phyloP scores from a whole-genome alignment of 176 grass and related monocot genomes.

The Elaeis guineensis region DNA sequence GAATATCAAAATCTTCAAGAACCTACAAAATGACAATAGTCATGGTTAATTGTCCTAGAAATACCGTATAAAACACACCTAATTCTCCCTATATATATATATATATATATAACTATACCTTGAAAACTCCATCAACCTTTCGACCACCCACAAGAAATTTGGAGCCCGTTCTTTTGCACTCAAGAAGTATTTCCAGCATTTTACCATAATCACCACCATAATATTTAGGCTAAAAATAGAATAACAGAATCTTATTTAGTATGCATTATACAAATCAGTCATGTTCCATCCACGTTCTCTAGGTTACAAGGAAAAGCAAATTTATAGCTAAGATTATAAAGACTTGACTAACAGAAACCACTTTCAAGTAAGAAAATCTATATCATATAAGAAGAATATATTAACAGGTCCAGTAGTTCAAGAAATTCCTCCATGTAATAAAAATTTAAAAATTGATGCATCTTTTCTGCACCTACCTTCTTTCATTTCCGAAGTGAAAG shows the following conservation, averaged over 20 bases:
- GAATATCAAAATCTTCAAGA: constrained; percentile 78
- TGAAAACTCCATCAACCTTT: constrained; percentile 83
- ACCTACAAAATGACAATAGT: constrained; percentile 33
- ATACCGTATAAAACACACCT: not conserved
- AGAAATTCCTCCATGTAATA: too few species aligned
- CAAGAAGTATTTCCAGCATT: constrained; percentile 87
- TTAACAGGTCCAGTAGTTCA: too few species aligned
- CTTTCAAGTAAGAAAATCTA: too few species aligned
- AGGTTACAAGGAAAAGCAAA: too few species aligned
- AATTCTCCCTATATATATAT: not conserved
- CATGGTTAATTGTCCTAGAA: not conserved
- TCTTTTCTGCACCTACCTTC: too few species aligned
- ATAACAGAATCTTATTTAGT: not conserved
- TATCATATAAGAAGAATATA: too few species aligned
- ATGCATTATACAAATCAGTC: too few species aligned
- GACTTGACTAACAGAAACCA: too few species aligned
- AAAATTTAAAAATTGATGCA: too few species aligned
- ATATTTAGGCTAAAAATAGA: constrained; percentile 68
- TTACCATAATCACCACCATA: constrained; percentile 59
- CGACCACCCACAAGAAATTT: constrained; percentile 83
- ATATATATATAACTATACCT: constrained; percentile 38
- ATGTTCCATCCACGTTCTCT: too few species aligned
- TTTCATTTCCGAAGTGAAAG: too few species aligned
- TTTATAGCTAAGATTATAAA: too few species aligned
- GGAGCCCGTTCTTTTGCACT: constrained; percentile 77